These are phyloP conservation scores for Stylosanthes scabra DNA, from an alignment of 331 rosid species.

Conservation along the genomic window DNA sequence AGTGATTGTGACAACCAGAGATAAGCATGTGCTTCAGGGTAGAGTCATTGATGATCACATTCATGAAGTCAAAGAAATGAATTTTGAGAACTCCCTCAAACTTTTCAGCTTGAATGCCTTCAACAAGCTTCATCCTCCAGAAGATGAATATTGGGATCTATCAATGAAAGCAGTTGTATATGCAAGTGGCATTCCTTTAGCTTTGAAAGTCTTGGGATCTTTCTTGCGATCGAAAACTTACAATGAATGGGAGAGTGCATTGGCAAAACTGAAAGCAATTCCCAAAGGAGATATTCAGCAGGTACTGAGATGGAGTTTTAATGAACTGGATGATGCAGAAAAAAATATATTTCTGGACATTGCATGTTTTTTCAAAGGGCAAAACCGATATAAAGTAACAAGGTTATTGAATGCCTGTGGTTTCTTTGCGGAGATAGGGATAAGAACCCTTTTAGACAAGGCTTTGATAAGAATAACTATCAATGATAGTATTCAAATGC, in stretches of 20 bases:
- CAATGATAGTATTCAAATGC: neutral
- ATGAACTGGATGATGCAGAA: neutral
- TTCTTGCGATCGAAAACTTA: neutral
- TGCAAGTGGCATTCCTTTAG: slow-evolving; percentile 31
- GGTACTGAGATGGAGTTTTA: too few relatives aligned
- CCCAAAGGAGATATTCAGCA: too few relatives aligned
- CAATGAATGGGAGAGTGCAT: slow-evolving; percentile 23
- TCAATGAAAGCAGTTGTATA: neutral
- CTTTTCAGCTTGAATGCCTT: slow-evolving; percentile 22
- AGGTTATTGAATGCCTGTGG: neutral
- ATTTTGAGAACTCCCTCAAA: neutral
- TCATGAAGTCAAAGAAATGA: neutral
- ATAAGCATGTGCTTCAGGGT: neutral
- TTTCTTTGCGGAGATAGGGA: slow-evolving; percentile 8
- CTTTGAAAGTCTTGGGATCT: slow-evolving; percentile 30
- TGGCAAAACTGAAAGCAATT: neutral
- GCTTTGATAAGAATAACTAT: neutral
- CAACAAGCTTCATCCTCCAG: neutral
- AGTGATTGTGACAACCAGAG: slow-evolving; percentile 33
- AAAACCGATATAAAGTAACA: neutral
- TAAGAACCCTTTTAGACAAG: slow-evolving; percentile 2
- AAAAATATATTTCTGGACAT: slow-evolving; percentile 2
- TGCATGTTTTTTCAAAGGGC: slow-evolving; percentile 1
- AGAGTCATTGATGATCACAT: neutral
- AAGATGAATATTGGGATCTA: slow-evolving; percentile 12